Base-by-base conservation (phyloP, 1,139 yeast genomes). In the Spathaspora sp. region DNA sequence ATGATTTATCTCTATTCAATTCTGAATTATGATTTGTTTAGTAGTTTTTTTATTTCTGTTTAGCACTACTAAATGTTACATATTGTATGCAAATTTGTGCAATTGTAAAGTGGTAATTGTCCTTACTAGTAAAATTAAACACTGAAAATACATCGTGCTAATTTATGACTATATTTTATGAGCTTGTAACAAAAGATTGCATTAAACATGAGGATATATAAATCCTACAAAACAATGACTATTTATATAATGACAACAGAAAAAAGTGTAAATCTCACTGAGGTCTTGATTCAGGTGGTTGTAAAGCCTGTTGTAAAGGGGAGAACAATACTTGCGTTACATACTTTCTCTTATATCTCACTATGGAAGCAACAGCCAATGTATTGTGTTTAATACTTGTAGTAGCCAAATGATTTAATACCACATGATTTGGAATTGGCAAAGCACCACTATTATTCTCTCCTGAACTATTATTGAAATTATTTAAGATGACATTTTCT, bases 271-370 rank as follows among this genome's bases (percentile, higher is more conserved):
- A 31, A 31, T 31, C 8, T 31, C 13, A 31, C 9, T 31, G 50
- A 31, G 43, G 16, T 15, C 36, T 31, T 47, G 37, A 47, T 38
- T 41, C 43, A 20, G 51, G 54, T 47, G 66, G 72, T 53, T 68
- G 76, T 51, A 74, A 67, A 13, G 80, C 78, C 15, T 79, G 72
- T 53, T 68, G 76, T 51, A 74, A 68, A 13, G 80, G 80, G 13
- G 80, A 79, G 51, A 73, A 74, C 51, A 74, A 70, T 20, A 74
- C 77, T 55, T 74, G 80, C 2, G 80, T 74, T 24, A 74, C 76
- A 56, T 74, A 74, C 56, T 74, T 74, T 43, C 78, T 63, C 56
- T 73, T 73, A 55, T 74, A 74, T 53, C 80, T 63, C 42, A 74
- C 78, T 39, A 74, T 71, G 3, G 76, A 71, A 15, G 79, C 79